Base-by-base conservation (phyloP, 805 yeast species). In the Huiozyma sinensis region DNA sequence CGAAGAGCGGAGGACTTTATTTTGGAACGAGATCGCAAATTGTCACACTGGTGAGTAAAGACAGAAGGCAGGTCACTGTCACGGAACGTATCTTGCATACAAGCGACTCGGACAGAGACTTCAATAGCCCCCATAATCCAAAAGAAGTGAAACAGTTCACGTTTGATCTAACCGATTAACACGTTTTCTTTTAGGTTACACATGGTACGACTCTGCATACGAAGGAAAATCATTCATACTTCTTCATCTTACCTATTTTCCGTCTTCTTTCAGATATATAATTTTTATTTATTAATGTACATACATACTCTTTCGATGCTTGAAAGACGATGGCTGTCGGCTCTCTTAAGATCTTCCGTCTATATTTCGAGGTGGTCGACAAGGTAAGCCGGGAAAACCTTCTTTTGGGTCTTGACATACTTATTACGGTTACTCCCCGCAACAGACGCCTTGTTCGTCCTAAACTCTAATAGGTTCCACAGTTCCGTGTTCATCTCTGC, bases 1-100 rank as follows among this genome's bases (percentile, higher is more conserved):
- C 65, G 4, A 46, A 50, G 13, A 41, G 45, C 6, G 63, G 69
- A 11, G 86, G 87, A 0, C 61, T 67, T 24, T 78, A 69, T 53
- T 89, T 87, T 57, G 96, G 96, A 0, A 88, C 97, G 0, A 66
- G 96, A 44, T 84, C 95, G 0, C 95, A 88, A 59, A 86, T 95
- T 0, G 73, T 87, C 1, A 69, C 87, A 4, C 52, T 85, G 24
- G 69, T 83, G 7, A 77, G 75, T 54, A 71, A 68, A 34, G 46
- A 55, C 35, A 70, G 84, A 53, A 45, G 64, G 33, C 48, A 44
- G 9, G 63, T 83, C 17, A 72, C 73, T 40, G 84, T 83, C 59
- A 65, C 73, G 10, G 95, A 88, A 57, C 66, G 69, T 40, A 75
- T 76, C 44, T 52, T 83, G 13, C 82, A 80, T 52, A 63, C 70